A percentile compares a stretch with the other conserved stretches of the same genome.
phyloP scores from a whole-genome alignment of 306 rosid genomes.

The Gynostemma pentaphyllum region DNA sequence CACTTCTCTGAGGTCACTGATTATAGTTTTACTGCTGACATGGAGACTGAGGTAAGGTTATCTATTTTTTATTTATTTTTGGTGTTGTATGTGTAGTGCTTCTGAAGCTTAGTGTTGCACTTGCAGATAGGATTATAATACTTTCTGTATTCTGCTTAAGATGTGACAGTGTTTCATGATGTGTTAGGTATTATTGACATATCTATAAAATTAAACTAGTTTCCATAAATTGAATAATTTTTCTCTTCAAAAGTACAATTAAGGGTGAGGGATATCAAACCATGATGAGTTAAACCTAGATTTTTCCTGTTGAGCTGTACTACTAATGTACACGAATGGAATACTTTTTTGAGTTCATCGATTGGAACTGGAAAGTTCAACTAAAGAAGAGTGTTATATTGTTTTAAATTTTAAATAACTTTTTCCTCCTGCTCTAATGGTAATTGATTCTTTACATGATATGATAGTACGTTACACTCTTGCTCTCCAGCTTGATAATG shows the following conservation, averaged over 20 bases:
- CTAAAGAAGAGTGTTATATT: no score
- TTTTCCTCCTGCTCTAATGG: not conserved
- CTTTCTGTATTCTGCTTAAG: not conserved
- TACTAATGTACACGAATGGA: not conserved
- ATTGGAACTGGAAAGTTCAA: no score
- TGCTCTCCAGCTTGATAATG: slow-evolving; percentile 87
- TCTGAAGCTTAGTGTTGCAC: no score
- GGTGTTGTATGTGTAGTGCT: no score
- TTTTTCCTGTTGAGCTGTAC: no score
- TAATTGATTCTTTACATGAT: slow-evolving; percentile 4
- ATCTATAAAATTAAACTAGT: not conserved
- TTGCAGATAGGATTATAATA: not conserved
- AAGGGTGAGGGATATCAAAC: no score
- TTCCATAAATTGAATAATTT: no score
- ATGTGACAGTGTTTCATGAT: not conserved
- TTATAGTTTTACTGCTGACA: slow-evolving; percentile 92
- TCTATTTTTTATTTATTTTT: no score
- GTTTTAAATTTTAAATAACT: no score
- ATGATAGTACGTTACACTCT: slow-evolving; percentile 7
- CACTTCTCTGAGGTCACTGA: slow-evolving; percentile 93
- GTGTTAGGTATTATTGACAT: not conserved
- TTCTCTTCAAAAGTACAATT: no score
- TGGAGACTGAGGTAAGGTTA: slow-evolving; percentile 96
- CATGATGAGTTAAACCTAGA: no score
- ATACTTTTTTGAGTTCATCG: not conserved